Percentiles rank a stretch among this genome's conserved stretches.
Conservation (phyloP, 768 basidiomycete genomes). For the Rhodosporidiobolus odoratus region DNA sequence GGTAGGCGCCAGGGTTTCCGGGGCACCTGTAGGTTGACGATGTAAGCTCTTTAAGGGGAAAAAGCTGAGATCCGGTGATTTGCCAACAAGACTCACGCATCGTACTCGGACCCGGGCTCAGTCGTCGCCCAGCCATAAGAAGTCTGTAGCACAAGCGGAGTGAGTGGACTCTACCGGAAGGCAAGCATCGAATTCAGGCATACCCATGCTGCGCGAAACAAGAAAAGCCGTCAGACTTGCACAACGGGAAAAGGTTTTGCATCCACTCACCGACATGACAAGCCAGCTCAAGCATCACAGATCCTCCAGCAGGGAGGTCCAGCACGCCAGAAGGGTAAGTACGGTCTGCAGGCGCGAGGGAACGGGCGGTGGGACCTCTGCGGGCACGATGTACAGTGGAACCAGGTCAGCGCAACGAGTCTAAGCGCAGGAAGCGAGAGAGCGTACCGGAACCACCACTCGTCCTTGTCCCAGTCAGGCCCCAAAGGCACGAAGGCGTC, state of each 20-base stretch:
- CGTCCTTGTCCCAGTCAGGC: neutral
- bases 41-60: neutral
- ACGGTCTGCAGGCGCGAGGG: neutral
- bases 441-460: neutral
- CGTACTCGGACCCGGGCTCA: neutral
- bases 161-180: neutral
- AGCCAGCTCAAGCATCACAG: slow-evolving; percentile 21
- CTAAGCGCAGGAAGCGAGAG: neutral
- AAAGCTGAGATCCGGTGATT: no score
- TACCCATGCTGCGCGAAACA: slow-evolving; percentile 6
- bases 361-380: neutral
- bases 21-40: neutral
- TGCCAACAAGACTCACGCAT: neutral
- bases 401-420: neutral
- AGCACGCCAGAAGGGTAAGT: neutral
- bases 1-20: neutral
- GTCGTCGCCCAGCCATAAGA: neutral
- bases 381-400: neutral
- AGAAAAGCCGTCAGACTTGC: neutral
- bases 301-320: neutral
- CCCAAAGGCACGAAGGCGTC: neutral
- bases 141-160: neutral
- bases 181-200: neutral
- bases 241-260: no score
- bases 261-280: slow-evolving; percentile 21